Evolutionary conservation across 2,329 filamentous ascomycete genomes (phyloP).

Genomic region (Aureobasidium uvarum): DNA sequence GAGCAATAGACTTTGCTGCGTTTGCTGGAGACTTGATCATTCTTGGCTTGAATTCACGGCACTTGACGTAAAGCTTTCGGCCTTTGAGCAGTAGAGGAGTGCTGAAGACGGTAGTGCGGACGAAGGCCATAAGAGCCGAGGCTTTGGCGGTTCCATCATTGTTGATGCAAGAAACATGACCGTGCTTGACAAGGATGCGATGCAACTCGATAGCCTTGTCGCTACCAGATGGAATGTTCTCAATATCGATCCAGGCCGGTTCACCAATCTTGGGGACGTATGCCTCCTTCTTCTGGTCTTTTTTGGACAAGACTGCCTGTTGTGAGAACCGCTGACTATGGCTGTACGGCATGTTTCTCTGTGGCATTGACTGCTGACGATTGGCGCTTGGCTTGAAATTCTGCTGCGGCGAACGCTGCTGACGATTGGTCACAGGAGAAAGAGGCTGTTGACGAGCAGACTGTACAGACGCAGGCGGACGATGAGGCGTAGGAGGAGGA

Average conservation of each 20-base stretch:
- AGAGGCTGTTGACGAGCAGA: background rate
- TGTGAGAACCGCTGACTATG: background rate
- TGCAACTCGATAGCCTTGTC: background rate
- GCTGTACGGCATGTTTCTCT: background rate
- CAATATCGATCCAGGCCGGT: background rate
- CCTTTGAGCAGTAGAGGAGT: no score
- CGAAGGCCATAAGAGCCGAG: no score
- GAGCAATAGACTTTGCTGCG: conserved; percentile 20
- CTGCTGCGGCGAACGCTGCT: background rate
- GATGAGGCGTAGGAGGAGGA: background rate
- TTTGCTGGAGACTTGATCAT: conserved; percentile 13
- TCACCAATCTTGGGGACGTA: background rate
- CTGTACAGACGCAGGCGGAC: background rate
- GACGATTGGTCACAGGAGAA: background rate
- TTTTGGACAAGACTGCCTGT: background rate
- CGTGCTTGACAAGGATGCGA: background rate
- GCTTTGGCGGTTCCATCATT: no score
- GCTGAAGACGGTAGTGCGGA: no score
- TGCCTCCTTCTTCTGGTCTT: background rate
- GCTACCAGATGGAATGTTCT: background rate
- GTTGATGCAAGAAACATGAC: conserved; percentile 1
- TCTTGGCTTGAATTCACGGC: no score
- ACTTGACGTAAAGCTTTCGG: no score
- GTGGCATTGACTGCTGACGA: background rate
- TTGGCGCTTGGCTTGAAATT: background rate